A percentile compares a stretch with the other conserved stretches of the same genome.
These are phyloP conservation scores for Fusarium chaquense DNA, from an alignment of 2,329 filamentous ascomycete species.

Conservation along the genomic window DNA sequence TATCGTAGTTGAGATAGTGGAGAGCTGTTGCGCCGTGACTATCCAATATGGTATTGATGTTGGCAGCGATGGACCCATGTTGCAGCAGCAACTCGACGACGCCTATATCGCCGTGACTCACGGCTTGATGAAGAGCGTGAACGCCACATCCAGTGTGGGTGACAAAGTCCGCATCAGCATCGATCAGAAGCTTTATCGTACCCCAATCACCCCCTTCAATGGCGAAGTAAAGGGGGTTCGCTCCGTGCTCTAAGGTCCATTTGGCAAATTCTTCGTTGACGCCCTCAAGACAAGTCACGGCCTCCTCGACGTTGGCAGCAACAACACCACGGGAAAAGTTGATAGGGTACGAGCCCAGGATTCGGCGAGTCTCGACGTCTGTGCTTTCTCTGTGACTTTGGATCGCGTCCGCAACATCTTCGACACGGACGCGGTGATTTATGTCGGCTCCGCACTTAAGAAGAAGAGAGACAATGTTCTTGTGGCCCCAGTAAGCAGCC, in stretches of 20 bases:
- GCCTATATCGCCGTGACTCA: not conserved
- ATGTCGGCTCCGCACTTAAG: not conserved
- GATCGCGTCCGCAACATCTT: not conserved
- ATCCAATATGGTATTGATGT: not conserved
- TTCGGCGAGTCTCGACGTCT: too few relatives aligned
- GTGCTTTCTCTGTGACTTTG: not conserved
- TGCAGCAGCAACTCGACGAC: slow-evolving; percentile 6
- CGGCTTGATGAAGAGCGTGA: slow-evolving; percentile 22
- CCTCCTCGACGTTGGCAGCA: fast-evolving
- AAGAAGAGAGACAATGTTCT: not conserved
- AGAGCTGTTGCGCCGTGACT: not conserved
- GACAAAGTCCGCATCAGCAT: not conserved
- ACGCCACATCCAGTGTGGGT: slow-evolving; percentile 5
- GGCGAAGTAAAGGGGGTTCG: slow-evolving; percentile 27
- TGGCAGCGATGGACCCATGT: not conserved
- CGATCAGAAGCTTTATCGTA: not conserved
- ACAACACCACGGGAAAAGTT: not conserved
- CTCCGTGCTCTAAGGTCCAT: not conserved
- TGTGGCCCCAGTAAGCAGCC: not conserved
- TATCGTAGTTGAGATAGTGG: not conserved
- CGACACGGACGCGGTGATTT: slow-evolving; percentile 16
- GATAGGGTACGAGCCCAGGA: not conserved
- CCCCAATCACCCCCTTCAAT: not conserved
- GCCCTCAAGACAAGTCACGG: not conserved
- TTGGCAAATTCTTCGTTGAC: not conserved